Conservation (phyloP, 208 protist species). For the Novymonas esmeraldas region DNA sequence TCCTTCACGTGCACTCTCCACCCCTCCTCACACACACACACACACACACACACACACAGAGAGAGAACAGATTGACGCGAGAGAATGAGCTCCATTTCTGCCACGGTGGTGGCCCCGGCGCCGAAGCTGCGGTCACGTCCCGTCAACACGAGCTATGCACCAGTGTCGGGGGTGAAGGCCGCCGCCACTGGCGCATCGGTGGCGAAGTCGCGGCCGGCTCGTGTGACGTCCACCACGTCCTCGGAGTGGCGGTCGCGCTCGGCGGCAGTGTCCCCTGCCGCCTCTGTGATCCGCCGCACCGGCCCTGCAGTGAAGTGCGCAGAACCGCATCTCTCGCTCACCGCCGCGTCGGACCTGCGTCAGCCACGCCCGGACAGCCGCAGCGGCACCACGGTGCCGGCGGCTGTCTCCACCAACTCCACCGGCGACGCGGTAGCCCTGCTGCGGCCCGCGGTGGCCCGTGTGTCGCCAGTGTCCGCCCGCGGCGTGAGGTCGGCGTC, state of each 20-base stretch:
- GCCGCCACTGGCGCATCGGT: neutral
- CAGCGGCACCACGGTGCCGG: neutral
- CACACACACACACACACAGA: neutral
- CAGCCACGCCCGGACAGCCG: neutral
- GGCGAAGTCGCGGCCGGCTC: constrained; percentile 4
- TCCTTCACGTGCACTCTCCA: neutral
- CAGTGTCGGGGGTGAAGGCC: neutral
- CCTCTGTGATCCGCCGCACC: constrained; percentile 9
- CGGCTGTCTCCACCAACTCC: neutral
- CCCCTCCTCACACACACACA: neutral
- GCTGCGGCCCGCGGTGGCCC: too few relatives aligned
- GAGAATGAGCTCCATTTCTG: constrained; percentile 7
- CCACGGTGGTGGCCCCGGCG: constrained; percentile 2
- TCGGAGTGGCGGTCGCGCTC: constrained; percentile 7
- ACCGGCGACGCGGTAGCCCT: too few relatives aligned
- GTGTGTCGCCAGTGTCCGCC: neutral
- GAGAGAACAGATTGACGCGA: neutral
- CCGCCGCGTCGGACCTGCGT: neutral
- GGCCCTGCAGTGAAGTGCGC: constrained; percentile 9
- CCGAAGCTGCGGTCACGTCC: constrained; percentile 20
- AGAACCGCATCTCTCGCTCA: neutral
- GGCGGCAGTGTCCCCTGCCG: neutral
- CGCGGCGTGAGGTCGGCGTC: neutral
- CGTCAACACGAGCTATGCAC: constrained; percentile 20
- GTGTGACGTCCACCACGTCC: constrained; percentile 3